These are phyloP conservation scores for Novakomyces olei DNA, from an alignment of 805 yeast genomes.

Conservation along the genomic window DNA sequence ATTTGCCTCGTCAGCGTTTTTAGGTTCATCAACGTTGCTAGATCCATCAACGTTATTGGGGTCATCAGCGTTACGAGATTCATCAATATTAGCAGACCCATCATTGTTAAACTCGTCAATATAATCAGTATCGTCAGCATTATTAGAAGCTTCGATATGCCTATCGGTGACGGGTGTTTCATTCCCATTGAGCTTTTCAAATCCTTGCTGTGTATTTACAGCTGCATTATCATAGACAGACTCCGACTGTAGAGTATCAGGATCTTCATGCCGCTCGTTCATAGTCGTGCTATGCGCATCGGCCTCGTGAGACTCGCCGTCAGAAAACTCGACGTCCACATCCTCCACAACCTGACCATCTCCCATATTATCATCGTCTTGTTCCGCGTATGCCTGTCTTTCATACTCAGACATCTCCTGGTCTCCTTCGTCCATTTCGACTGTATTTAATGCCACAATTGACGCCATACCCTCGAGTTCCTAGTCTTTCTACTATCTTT, in stretches of 20 bases:
- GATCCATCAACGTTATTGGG: too few species aligned
- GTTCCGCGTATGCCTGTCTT: slow-evolving; percentile 1
- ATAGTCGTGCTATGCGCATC: too few species aligned
- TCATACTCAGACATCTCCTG: slow-evolving; percentile 6
- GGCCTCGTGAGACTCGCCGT: too few species aligned
- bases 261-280: not conserved
- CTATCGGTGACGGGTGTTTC: not conserved
- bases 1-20: too few species aligned
- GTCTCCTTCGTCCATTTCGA: slow-evolving; percentile 5
- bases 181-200: not conserved
- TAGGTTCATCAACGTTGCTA: too few species aligned
- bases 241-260: not conserved
- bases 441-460: not conserved
- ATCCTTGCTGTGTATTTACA: not conserved
- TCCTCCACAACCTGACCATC: slow-evolving; percentile 3
- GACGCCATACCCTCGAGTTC: not conserved
- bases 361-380: slow-evolving; percentile 1
- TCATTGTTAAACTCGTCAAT: not conserved
- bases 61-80: too few species aligned
- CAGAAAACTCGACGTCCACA: not conserved
- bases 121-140: slow-evolving; percentile 1
- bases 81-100: too few species aligned
- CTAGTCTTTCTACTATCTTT: not conserved
- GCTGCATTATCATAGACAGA: not conserved
- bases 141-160: not conserved